Conservation (phyloP, 345 rosid species). For the Passiflora organensis region DNA sequence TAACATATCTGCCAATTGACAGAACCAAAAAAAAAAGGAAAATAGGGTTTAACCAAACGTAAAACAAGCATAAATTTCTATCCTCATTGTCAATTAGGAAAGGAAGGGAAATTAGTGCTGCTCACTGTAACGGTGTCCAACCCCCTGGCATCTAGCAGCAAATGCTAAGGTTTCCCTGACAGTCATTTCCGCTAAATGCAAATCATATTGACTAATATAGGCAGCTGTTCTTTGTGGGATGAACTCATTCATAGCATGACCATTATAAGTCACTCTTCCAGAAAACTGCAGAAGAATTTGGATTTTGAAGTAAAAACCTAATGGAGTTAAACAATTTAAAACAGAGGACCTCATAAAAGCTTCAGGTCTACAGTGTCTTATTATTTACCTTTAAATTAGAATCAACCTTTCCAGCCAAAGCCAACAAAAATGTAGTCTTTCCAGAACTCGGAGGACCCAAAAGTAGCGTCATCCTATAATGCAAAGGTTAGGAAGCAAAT, state of each 20-base stretch:
- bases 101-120: neutral
- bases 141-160: constrained; percentile 17
- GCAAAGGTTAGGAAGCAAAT: neutral
- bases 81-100: neutral
- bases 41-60: no score
- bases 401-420: constrained; percentile 73
- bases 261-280: constrained; percentile 23
- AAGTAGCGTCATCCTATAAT: constrained; percentile 58
- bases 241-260: constrained; percentile 13
- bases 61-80: no score
- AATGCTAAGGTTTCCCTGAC: constrained; percentile 15
- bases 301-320: neutral
- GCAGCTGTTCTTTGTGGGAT: constrained; percentile 21
- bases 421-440: constrained; percentile 66
- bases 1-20: constrained; percentile 41
- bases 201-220: constrained; percentile 11
- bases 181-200: constrained; percentile 14
- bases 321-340: neutral
- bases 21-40: no score
- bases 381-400: constrained; percentile 39
- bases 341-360: no score
- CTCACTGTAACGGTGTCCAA: constrained; percentile 13
- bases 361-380: neutral
- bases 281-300: constrained; percentile 2
- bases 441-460: constrained; percentile 86